Base-by-base conservation (phyloP, 305 asterid species). In the Fraxinus albicans region DNA sequence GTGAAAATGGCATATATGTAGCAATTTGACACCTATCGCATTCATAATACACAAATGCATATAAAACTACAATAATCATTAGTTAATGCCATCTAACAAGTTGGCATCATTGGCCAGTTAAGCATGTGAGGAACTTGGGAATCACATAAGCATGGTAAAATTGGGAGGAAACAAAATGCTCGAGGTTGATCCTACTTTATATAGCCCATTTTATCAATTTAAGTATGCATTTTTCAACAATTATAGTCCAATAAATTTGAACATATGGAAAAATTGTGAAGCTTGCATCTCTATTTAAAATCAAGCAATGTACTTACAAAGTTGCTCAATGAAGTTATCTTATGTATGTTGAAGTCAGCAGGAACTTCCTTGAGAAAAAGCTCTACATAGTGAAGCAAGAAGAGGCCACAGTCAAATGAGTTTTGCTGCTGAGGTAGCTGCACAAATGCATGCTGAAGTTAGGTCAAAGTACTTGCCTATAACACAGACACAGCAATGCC, bases 261-360 rank as follows among this genome's bases (percentile, higher is more conserved):
- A 34, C 58, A 27, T 77, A 67, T 60, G 34, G 50, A 17, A 76
- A 50, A 38, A 76, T 33, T 70, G 78, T 81, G 73, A 63, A 84
- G 76, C 33, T 76, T 31, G 47, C 53, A 40, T 76, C 75, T 83
- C 77, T 67, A 73, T 69, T 58, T 75, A 86, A 79, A 81, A 84
- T 5, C 76, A 75, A 77, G 35, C 27, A 29, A 44, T 73, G 77
- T 70, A 73, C 55, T 33, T 58, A 83, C 60, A 44, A 60, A 75
- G 75, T 38, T 65, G 42, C 34, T 38, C 38, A 33, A 77, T 21
- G 33, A 63, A 27, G 72, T 63, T 63, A 63, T 63, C 33, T 63
- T 63, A 63, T 63, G 15, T 63, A 63, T 63, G 72, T 23, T 63
- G 33, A 63, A 63, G 31, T 63, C 33, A 8, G 33, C 17, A 0